These are phyloP conservation scores for Leccinum uliginosum DNA, from an alignment of 768 basidiomycete species.

Conservation along the genomic window DNA sequence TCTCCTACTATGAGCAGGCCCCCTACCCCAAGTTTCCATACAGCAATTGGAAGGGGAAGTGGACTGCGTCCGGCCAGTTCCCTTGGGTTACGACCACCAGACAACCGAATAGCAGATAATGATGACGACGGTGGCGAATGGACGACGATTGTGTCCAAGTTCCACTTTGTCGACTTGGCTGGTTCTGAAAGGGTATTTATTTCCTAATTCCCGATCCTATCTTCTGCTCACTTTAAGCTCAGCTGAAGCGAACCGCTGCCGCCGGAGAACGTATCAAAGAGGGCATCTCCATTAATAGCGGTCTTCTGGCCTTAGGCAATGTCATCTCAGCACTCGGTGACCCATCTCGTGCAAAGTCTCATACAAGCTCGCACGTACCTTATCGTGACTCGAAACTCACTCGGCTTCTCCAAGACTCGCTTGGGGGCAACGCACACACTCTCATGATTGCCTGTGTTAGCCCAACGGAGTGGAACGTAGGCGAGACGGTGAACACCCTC, in stretches of 20 bases:
- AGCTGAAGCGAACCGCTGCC: constrained; percentile 96
- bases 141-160: constrained; percentile 89
- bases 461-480: constrained; percentile 91
- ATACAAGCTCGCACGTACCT: constrained; percentile 86
- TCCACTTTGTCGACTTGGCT: constrained; percentile 97
- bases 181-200: constrained; percentile 82
- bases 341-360: constrained; percentile 78
- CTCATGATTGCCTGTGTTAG: constrained; percentile 99
- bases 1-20: constrained; percentile 80
- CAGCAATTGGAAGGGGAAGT: constrained; percentile 67
- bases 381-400: constrained; percentile 99
- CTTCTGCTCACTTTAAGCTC: constrained; percentile 19
- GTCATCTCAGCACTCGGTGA: constrained; percentile 98
- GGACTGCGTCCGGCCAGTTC: constrained; percentile 74
- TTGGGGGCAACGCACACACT: constrained; percentile 96
- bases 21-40: constrained; percentile 71
- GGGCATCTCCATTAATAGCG: constrained; percentile 98
- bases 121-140: constrained; percentile 78
- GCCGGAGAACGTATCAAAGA: constrained; percentile 96
- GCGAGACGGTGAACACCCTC: constrained; percentile 90
- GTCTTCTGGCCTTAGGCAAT: constrained; percentile 92
- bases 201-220: constrained; percentile 2
- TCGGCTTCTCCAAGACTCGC: constrained; percentile 69
- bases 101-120: constrained; percentile 31
- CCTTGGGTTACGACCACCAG: constrained; percentile 62